Conservation (phyloP, 139 green algal genomes). For the Chlorella ohadii region DNA sequence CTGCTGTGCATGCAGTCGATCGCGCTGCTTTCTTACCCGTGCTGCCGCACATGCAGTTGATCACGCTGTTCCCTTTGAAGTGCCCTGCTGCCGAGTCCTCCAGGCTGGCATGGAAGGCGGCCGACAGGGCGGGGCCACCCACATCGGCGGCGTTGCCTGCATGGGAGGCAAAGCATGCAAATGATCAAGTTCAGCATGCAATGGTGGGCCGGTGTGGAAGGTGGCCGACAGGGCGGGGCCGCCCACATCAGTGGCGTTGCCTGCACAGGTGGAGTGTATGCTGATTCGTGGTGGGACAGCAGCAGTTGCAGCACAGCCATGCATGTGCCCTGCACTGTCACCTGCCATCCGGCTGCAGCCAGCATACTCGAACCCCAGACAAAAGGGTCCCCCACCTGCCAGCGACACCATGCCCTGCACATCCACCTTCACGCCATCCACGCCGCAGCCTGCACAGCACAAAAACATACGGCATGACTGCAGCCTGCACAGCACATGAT, state of each 20-base stretch:
- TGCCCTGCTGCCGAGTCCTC: constrained; percentile 70
- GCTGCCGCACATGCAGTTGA: constrained; percentile 97
- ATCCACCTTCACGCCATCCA: constrained; percentile 76
- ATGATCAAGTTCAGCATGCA: too few relatives aligned
- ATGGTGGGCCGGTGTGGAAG: constrained; percentile 71
- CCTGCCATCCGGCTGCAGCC: too few relatives aligned
- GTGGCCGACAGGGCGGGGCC: constrained; percentile 59
- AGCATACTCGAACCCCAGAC: too few relatives aligned
- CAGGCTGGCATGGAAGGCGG: constrained; percentile 70
- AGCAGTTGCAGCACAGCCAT: too few relatives aligned
- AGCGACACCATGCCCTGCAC: constrained; percentile 29
- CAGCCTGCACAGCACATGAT: too few relatives aligned
- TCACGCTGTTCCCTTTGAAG: constrained; percentile 91
- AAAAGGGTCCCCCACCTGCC: too few relatives aligned
- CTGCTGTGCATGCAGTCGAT: constrained; percentile 98
- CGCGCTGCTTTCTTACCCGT: constrained; percentile 51
- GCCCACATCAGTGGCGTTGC: constrained; percentile 46
- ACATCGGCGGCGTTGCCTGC: constrained; percentile 19
- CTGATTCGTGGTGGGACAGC: too few relatives aligned
- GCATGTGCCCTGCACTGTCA: too few relatives aligned
- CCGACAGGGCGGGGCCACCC: constrained; percentile 68
- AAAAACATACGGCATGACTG: too few relatives aligned
- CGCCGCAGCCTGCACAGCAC: constrained; percentile 36
- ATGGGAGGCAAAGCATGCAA: background rate
- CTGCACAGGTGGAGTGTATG: background rate